Evolutionary conservation across 1,139 yeast genomes (phyloP), one percentile per base, ranked within the genome.

Genomic region (Kazachstania sp.): DNA sequence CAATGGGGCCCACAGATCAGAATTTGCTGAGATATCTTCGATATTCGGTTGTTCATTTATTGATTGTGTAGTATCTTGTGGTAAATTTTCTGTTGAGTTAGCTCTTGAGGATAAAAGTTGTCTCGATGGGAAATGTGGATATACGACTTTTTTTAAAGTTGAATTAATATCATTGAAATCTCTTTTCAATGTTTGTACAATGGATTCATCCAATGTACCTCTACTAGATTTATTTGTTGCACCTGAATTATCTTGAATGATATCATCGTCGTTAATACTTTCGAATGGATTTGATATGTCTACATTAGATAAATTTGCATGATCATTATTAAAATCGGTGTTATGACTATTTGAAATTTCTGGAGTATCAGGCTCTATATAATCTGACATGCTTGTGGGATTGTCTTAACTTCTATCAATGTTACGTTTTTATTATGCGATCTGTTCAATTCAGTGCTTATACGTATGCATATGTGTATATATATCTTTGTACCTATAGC

Each of bases 1-100:
- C 19, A 63, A 49, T 1, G 67, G 67, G 2, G 67, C 66, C 67
- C 67, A 63, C n/a, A 63, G 54, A 48, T 63, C 61, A 44, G 60
- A 54, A 45, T 52, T 50, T 12, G 49, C 49, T 4, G 54, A 45
- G 8, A 50, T 45, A 23, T 52, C 55, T 12, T 47, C 52, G 36
- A 42, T 30, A 37, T 23, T 23, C 8, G 42, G 18, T 32, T 32
- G 36, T 1, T 32, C 12, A 32, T 32, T 32, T 15, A 9, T 38
- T 9, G 40, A 37, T 16, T 26, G 39, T 28, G 46, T 50, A n/a
- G 39, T 38, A 32, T 12, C 12, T 1, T 28, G 23, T 6, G 31
- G 23, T 16, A 26, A 30, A 12, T 15, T 12, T 9, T 38, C 18
- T 9, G 31, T 30, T 3, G 30, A 13, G 30, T 12, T 30, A 36